Conservation (phyloP, 768 basidiomycete species). For the Boletus bicolor region DNA sequence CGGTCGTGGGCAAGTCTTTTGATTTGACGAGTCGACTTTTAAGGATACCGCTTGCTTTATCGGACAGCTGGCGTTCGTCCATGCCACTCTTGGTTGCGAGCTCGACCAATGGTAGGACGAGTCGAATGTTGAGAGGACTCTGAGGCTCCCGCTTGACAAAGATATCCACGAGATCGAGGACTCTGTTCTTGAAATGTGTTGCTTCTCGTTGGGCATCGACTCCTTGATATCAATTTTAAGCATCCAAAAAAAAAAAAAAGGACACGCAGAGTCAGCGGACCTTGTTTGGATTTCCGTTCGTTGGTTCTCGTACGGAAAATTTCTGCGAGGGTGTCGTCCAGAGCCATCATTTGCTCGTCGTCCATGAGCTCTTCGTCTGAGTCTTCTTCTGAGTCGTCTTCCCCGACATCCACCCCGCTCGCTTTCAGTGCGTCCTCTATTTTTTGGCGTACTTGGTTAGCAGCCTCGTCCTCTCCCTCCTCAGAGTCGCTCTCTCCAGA, state of each 20-base stretch:
- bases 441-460: constrained; percentile 58
- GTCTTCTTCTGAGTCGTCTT: constrained; percentile 51
- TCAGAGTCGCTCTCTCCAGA: constrained; percentile 38
- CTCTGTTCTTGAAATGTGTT: constrained; percentile 93
- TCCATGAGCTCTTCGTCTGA: constrained; percentile 73
- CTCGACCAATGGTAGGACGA: constrained; percentile 75
- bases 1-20: constrained; percentile 57
- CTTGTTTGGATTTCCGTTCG: constrained; percentile 62
- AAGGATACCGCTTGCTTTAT: constrained; percentile 82
- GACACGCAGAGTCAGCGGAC: constrained; percentile 37
- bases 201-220: constrained; percentile 80
- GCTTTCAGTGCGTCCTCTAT: constrained; percentile 61
- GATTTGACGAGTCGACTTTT: constrained; percentile 69
- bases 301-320: constrained; percentile 72
- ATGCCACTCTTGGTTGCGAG: constrained; percentile 61
- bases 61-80: constrained; percentile 85
- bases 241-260: not conserved
- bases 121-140: constrained; percentile 62
- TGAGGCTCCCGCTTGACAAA: constrained; percentile 75
- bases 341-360: constrained; percentile 97
- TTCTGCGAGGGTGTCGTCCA: constrained; percentile 88
- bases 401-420: constrained; percentile 55
- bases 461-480: constrained; percentile 48
- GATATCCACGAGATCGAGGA: constrained; percentile 90
- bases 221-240: constrained; percentile 33